These are phyloP conservation scores for Hibiscus mutabilis DNA, from an alignment of 345 rosid species.

Conservation along the genomic window DNA sequence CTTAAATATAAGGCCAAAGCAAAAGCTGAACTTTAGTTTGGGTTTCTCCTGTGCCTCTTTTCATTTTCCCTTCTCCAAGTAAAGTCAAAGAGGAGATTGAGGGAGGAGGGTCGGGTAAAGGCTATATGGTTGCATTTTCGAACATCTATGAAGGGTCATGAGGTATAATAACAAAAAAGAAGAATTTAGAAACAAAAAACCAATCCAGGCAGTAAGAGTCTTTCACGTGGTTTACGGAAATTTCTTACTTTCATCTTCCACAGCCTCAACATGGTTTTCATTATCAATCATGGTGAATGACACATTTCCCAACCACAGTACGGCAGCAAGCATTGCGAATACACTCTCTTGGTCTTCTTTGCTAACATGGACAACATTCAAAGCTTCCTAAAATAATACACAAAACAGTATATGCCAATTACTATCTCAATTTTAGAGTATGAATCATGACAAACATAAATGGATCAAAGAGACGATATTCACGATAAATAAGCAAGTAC, in stretches of 20 bases:
- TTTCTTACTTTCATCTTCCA: conserved; percentile 74
- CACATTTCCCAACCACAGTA: conserved; percentile 92
- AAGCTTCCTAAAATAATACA: conserved; percentile 68
- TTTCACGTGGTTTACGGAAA: conserved; percentile 6
- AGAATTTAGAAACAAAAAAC: background rate
- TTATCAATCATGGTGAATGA: conserved; percentile 71
- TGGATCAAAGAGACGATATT: background rate
- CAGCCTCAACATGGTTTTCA: conserved; percentile 90
- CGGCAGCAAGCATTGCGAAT: conserved; percentile 95
- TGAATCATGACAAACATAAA: conserved; percentile 4
- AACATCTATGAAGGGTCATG: background rate
- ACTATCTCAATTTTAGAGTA: conserved; percentile 5
- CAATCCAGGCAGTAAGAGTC: background rate
- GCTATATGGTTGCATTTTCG: background rate
- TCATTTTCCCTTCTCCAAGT: conserved; percentile 1
- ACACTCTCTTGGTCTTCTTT: conserved; percentile 94
- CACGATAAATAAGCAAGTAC: conserved; percentile 29
- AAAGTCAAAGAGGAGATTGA: background rate
- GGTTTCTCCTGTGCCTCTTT: background rate
- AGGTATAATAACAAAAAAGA: conserved; percentile 6
- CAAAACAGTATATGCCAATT: conserved; percentile 8
- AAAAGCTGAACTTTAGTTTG: background rate
- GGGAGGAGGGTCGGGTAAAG: background rate
- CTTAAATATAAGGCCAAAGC: background rate
- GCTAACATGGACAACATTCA: conserved; percentile 90